Percentiles rank a stretch among this genome's conserved stretches.
Evolutionary conservation across 768 basidiomycete genomes (phyloP).

Genomic region (Mycena venus): DNA sequence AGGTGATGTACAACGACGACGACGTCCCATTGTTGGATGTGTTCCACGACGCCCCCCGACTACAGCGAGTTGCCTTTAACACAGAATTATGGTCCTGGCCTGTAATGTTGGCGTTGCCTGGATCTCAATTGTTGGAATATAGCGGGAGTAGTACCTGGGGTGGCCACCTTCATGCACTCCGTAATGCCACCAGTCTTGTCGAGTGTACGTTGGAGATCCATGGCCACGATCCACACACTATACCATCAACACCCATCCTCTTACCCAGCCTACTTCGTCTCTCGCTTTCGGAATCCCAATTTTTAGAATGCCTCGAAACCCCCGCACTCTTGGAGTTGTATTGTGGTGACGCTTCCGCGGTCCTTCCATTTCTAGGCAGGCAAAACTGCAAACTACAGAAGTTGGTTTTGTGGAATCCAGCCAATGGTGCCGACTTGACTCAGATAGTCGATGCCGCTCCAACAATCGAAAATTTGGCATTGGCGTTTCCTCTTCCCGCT

Average conservation of each 20-base stretch:
- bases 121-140: neutral
- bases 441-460: neutral
- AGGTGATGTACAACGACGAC: neutral
- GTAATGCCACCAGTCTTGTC: neutral
- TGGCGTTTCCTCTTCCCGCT: neutral
- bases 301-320: neutral
- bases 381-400: neutral
- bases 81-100: neutral
- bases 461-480: neutral
- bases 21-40: neutral
- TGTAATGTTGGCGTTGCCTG: neutral
- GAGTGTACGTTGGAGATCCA: neutral
- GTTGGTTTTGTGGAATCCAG: neutral
- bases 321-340: slow-evolving; percentile 10
- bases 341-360: neutral
- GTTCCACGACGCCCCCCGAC: neutral
- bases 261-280: slow-evolving; percentile 12
- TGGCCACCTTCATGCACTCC: neutral
- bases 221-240: neutral
- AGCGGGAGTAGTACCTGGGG: neutral
- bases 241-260: neutral
- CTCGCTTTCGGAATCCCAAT: neutral
- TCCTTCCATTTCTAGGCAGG: neutral
- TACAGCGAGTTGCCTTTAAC: neutral
- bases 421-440: neutral